Conservation (phyloP, 202 grass and related monocot species). For the Cymbopogon flexuosus region DNA sequence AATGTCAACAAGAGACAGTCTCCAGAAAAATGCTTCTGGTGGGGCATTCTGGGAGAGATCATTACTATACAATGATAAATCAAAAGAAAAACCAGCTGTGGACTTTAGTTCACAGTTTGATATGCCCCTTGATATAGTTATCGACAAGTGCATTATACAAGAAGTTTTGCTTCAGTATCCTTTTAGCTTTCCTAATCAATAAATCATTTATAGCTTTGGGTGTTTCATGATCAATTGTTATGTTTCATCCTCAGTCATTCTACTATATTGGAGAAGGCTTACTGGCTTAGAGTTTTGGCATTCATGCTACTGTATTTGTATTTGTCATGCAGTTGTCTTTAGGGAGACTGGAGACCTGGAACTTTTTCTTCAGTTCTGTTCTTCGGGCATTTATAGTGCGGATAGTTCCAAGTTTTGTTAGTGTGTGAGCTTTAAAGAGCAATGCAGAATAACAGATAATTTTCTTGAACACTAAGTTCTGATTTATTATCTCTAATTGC, state of each 20-base stretch:
- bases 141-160: slow-evolving; percentile 85
- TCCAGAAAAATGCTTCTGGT: slow-evolving; percentile 42
- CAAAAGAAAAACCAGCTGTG: slow-evolving; percentile 34
- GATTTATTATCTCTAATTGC: not conserved
- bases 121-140: slow-evolving; percentile 75
- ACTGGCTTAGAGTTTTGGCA: not conserved
- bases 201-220: not conserved
- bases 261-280: slow-evolving; percentile 3
- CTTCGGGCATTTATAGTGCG: not conserved
- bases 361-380: not conserved
- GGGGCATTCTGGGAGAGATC: slow-evolving; percentile 69
- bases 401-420: not conserved
- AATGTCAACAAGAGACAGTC: slow-evolving; percentile 29
- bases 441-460: not conserved
- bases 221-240: slow-evolving; percentile 11
- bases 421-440: not conserved
- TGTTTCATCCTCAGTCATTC: slow-evolving; percentile 8
- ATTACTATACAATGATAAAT: slow-evolving; percentile 51
- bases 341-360: not conserved
- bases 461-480: slow-evolving; percentile 4
- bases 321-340: slow-evolving; percentile 1
- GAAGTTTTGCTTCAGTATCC: slow-evolving; percentile 98
- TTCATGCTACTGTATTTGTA: not conserved
- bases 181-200: slow-evolving; percentile 26
- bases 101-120: slow-evolving; percentile 55